Conservation (phyloP, 805 yeast species). For the Alloascoidea africana region DNA sequence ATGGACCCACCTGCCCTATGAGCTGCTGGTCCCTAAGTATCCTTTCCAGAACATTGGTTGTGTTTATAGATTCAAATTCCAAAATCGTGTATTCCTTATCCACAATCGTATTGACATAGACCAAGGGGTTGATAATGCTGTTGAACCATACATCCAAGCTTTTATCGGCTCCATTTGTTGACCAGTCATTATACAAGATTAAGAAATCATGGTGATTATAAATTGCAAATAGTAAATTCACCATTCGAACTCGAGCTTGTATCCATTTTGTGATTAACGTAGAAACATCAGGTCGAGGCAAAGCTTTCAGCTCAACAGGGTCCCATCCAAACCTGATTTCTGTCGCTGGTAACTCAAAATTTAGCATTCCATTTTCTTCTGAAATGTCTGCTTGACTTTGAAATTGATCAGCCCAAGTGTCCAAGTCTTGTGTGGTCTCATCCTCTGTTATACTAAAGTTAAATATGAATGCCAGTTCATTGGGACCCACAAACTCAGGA, state of each 20-base stretch:
- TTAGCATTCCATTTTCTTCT: background rate
- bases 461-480: background rate
- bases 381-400: too few relatives aligned
- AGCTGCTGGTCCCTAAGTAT: background rate
- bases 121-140: background rate
- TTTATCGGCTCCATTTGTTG: background rate
- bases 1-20: background rate
- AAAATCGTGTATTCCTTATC: background rate
- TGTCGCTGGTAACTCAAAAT: background rate
- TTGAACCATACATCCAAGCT: background rate
- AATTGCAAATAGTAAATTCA: background rate
- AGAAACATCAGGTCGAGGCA: background rate
- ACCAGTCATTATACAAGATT: background rate
- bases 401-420: background rate
- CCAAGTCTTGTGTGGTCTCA: background rate
- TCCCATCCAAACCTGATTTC: background rate
- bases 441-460: background rate
- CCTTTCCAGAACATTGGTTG: background rate
- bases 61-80: background rate
- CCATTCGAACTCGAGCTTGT: background rate
- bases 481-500: background rate
- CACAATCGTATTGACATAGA: background rate
- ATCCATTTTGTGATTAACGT: background rate
- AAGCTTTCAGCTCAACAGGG: background rate
- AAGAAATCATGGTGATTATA: constrained; percentile 1